A percentile compares a stretch with the other conserved stretches of the same genome.
These are phyloP conservation scores for Saccharata proteae DNA, from an alignment of 2,329 filamentous ascomycete species.

Conservation along the genomic window DNA sequence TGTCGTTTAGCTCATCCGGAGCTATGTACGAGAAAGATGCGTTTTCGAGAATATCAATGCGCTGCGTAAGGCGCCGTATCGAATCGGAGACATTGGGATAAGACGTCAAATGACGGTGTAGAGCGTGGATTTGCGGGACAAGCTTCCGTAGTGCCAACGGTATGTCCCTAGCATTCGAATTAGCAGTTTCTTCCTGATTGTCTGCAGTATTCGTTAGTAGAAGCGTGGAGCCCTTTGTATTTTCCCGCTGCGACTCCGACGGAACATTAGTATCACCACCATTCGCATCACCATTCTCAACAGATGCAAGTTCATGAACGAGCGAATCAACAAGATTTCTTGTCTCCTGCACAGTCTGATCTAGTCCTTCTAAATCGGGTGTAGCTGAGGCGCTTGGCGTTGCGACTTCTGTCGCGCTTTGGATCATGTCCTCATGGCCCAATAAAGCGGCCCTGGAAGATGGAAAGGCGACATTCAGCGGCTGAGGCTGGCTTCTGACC, in stretches of 20 bases:
- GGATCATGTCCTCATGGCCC: conserved; percentile 29
- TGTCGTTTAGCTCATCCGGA: conserved; percentile 59
- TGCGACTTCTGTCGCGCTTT: conserved; percentile 35
- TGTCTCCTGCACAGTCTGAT: conserved; percentile 24
- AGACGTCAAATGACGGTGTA: conserved; percentile 24
- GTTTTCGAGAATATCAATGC: conserved; percentile 58
- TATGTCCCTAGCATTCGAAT: neutral
- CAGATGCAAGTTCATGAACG: neutral
- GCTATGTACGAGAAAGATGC: conserved; percentile 53
- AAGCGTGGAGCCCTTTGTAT: too few species aligned
- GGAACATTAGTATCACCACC: too few species aligned
- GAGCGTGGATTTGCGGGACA: conserved; percentile 18
- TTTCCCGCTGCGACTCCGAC: too few species aligned
- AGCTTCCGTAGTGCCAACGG: conserved; percentile 18
- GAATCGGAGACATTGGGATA: conserved; percentile 32
- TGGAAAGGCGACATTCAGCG: conserved; percentile 3
- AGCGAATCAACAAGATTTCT: conserved; percentile 1
- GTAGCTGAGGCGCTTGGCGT: conserved; percentile 33
- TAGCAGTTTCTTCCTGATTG: neutral
- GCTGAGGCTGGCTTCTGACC: neutral
- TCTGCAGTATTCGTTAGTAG: neutral
- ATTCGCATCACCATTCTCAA: neutral
- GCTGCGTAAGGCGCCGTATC: conserved; percentile 49
- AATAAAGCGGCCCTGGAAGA: too few species aligned
- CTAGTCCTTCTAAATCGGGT: conserved; percentile 24